Base-by-base conservation (phyloP, 768 basidiomycete genomes). In the Postia placenta region DNA sequence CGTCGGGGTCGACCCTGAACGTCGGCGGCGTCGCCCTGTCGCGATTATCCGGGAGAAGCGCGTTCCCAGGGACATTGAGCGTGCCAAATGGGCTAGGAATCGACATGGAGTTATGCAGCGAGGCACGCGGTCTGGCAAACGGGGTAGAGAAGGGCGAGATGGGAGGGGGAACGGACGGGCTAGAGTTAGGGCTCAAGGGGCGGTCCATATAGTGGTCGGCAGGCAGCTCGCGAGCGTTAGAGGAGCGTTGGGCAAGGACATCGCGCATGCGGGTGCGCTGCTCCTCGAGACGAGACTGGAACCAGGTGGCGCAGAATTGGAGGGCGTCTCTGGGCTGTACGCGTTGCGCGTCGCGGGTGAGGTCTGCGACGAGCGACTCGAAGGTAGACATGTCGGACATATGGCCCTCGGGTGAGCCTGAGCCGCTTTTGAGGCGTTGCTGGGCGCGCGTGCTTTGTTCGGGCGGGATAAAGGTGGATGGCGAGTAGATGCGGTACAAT, bases 291-390 rank as follows among this genome's bases (percentile, higher is more conserved):
- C 89, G 80, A 53, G 78, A 76, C 64, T 93, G 88, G 69, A 98
- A 97, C 93, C 93, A 98, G 60, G 84, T 92, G 41, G 94, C 83
- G 60, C 87, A 90, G 67, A 87, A 92, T 68, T 97, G 95, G 40
- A 96, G 83, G 3, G 85, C 81, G 62, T 98, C 95, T 59, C 80
- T 83, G 19, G 95, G 93, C 64, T 92, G 89, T 3, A 81, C 89
- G 55, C 88, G 85, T 37, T 87, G 76, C 37, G 80, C 80, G 65
- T 95, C 94, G 63, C 90, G 83, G 56, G 88, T 85, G 47, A 97
- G 76, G 64, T 97, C 92, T 48, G 73, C 75, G 54, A 96, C 74
- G 54, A 97, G 86, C 36, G 73, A 69, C 55, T 92, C 85, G 64
- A 92, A 94, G 20, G 89, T 87, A 41, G 90, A 86, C 76, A 78